Base-by-base conservation (phyloP, 1,284 basidiomycete genomes). In the Heterobasidion irregulare region DNA sequence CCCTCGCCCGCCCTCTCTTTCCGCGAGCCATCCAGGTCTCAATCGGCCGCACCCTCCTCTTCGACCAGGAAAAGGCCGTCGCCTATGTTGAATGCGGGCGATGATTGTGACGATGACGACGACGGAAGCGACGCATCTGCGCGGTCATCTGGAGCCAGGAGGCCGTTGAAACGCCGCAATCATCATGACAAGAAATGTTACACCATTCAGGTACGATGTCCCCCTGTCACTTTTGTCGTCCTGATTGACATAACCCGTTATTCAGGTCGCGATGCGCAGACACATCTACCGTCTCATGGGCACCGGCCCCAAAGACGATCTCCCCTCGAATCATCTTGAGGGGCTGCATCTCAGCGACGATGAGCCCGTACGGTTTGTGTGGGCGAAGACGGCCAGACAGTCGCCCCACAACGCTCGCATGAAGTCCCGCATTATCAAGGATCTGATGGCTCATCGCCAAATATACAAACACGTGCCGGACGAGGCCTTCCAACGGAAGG, bases 371-470 rank as follows among this genome's bases (percentile, higher is more conserved):
- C 82, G 86, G 13, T 89, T 89, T 62, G 82, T 87, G 3, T 89
- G 86, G 86, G 79, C 83, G 55, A 86, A 85, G 66, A 89, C 86
- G 1, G 72, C 77, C 8, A 85, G 80, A 57, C 84, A 88, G 61
- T 87, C 84, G 0, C 73, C 80, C 18, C 86, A 88, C 61, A 89
- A 89, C 57, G 71, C 73, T 6, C 75, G 76, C 7, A 89, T 88
- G 86, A 88, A 84, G 68, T 68, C 73, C 15, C 79, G 81, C 15
- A 65, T 88, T 12, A 63, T 88, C 26, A 69, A 70, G 6, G 83
- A 87, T 62, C 67, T 89, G 53, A 82, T 76, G 54, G 71, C 72
- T 8, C 78, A 78, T 38, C 76, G 79, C 12, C 70, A 68, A 26
- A 57, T 76, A 48, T 89, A 88, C 65, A 80, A 76, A 57, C 73